These are phyloP conservation scores for Trematosphaeria pertusa DNA, from an alignment of 2,329 filamentous ascomycete species.

Conservation along the genomic window DNA sequence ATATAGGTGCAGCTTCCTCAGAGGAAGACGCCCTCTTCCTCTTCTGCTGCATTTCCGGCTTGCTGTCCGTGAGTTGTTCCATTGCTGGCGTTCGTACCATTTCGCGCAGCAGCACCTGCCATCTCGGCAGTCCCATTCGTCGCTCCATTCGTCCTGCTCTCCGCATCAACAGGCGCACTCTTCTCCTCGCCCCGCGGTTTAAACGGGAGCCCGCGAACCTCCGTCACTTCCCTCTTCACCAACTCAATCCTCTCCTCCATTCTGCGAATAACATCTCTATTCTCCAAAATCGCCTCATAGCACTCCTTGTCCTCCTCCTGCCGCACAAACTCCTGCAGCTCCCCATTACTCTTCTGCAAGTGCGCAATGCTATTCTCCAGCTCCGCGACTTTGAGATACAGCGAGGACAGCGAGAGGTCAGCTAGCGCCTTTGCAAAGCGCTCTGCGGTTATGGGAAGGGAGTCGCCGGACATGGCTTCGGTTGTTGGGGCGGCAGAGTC, in stretches of 20 bases:
- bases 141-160: conserved; percentile 6
- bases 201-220: conserved; percentile 63
- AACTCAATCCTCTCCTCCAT: conserved; percentile 71
- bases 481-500: conserved; percentile 2
- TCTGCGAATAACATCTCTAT: conserved; percentile 70
- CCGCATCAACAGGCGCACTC: conserved; percentile 3
- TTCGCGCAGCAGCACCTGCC: neutral
- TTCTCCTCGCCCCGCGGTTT: conserved; percentile 37
- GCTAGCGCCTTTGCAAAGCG: conserved; percentile 72
- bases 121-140: neutral
- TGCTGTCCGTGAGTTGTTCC: no score
- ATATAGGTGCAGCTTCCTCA: no score
- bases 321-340: conserved; percentile 68
- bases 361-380: conserved; percentile 77
- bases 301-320: conserved; percentile 70
- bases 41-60: no score
- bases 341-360: conserved; percentile 75
- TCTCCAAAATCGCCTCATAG: conserved; percentile 75
- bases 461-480: conserved; percentile 65
- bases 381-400: conserved; percentile 78
- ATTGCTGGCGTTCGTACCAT: conserved; percentile 4
- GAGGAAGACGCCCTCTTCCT: conserved; percentile 14
- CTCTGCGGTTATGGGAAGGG: conserved; percentile 65
- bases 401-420: conserved; percentile 69
- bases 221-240: conserved; percentile 69